Evolutionary conservation across 345 rosid species (phyloP).

Genomic region (Stellera chamaejasme): DNA sequence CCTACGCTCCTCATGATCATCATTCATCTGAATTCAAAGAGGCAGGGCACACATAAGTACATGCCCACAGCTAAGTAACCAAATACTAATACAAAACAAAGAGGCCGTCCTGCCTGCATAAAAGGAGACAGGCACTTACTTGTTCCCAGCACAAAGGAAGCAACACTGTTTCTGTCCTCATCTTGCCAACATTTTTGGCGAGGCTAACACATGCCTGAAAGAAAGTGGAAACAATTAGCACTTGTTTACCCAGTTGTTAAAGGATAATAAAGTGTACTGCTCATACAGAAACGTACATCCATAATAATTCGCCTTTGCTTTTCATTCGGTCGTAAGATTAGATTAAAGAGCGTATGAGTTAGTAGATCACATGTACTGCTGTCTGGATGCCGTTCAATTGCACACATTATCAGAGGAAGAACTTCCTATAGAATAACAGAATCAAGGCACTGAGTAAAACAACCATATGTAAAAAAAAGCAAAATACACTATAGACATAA

Average conservation of each 20-base stretch:
- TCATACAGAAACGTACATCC: slow-evolving; percentile 54
- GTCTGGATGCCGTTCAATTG: slow-evolving; percentile 87
- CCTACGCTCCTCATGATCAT: slow-evolving; percentile 90
- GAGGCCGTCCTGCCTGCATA: not conserved
- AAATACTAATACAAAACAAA: slow-evolving; percentile 7
- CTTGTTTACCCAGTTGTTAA: slow-evolving; percentile 12
- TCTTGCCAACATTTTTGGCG: slow-evolving; percentile 83
- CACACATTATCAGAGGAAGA: slow-evolving; percentile 92
- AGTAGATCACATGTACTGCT: slow-evolving; percentile 62
- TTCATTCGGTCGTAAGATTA: slow-evolving; percentile 90
- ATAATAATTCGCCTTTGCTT: slow-evolving; percentile 80
- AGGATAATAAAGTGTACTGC: slow-evolving; percentile 9
- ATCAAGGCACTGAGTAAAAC: slow-evolving; percentile 5
- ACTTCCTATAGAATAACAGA: slow-evolving; percentile 52
- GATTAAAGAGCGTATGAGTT: slow-evolving; percentile 78
- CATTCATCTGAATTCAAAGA: slow-evolving; percentile 53
- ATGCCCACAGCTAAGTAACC: slow-evolving; percentile 8
- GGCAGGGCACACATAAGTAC: not conserved
- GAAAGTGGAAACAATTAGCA: slow-evolving; percentile 13
- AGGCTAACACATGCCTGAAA: slow-evolving; percentile 82
- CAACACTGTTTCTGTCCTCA: slow-evolving; percentile 88
- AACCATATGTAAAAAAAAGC: not conserved
- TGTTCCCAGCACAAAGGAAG: slow-evolving; percentile 98
- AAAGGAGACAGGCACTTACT: slow-evolving; percentile 29
- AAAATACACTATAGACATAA: not conserved